Conservation (phyloP, 352 stramenopile species). For the Thraustochytrium striatum region DNA sequence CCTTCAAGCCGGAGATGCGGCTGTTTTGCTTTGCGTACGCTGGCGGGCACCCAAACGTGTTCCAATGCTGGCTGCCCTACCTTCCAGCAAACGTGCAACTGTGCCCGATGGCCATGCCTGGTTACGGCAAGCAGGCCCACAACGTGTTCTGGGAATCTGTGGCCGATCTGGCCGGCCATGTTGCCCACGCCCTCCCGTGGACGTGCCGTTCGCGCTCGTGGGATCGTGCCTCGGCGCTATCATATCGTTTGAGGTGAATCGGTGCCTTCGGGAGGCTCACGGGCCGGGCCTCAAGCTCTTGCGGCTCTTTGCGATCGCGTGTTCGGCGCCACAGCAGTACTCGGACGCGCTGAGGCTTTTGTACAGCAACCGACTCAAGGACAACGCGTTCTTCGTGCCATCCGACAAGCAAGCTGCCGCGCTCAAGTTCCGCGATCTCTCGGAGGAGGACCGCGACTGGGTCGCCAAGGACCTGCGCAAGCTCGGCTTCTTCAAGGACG, state of each 20-base stretch:
- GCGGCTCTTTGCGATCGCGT: constrained; percentile 34
- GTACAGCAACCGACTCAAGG: constrained; percentile 40
- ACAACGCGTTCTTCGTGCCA: constrained; percentile 41
- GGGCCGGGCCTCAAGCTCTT: not conserved
- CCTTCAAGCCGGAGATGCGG: not conserved
- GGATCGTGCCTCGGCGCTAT: constrained; percentile 40
- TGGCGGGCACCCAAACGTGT: constrained; percentile 34
- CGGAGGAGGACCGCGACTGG: not conserved
- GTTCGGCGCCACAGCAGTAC: constrained; percentile 26
- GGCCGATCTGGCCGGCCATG: not conserved
- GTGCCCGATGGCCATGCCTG: constrained; percentile 25
- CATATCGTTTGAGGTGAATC: constrained; percentile 17
- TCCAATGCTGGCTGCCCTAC: constrained; percentile 3
- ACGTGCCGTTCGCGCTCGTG: constrained; percentile 19
- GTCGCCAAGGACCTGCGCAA: constrained; percentile 2
- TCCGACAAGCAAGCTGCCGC: constrained; percentile 7
- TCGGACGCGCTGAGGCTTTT: constrained; percentile 12
- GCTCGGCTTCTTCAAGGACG: constrained; percentile 42
- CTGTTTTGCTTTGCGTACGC: constrained; percentile 45
- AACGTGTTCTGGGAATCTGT: constrained; percentile 11
- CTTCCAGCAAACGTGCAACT: constrained; percentile 20
- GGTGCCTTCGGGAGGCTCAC: not conserved
- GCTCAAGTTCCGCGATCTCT: constrained; percentile 4
- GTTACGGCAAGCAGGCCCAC: constrained; percentile 30
- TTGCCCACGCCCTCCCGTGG: not conserved